Evolutionary conservation across 108 stramenopile genomes (phyloP), one percentile per base, ranked within the genome.

Genomic region (Tribonema minus): DNA sequence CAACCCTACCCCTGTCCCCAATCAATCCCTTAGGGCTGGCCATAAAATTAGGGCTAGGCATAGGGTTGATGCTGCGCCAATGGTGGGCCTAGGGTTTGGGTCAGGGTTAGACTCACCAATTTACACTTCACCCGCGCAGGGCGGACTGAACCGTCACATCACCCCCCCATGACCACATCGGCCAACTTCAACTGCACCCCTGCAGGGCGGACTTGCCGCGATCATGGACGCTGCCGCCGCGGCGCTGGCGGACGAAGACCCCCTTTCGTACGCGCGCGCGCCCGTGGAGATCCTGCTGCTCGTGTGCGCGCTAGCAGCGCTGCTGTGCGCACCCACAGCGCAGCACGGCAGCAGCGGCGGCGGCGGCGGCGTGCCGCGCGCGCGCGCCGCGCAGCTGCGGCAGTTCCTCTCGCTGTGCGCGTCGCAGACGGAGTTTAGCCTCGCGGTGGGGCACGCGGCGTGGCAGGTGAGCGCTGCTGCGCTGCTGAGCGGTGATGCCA

Each of bases 271-370:
- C 35, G 32, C 75, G 30, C 9, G 75, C 15, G 66, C 64, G 2
- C 75, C 75, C 36, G 75, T 76, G 1, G 75, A 76, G 66, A 76
- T 76, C 26, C 32, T 67, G 3, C 66, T 76, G 25, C 64, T 76
- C 2, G 41, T 61, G 65, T 61, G 61, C 23, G 62, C 75, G 28
- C 26, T 76, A n/a, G 37, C 62, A 23, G 64, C 75, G 0, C 75
- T 62, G 75, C 65, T 76, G 27, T 64, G 40, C 33, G 41, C 35
- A 38, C 37, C n/a, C 66, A 39, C 20, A 30, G 37, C 72, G 20
- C 33, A 23, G 25, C n/a, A 5, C 26, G 7, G 9, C 27, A 15
- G 28, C 62, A 63, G 62, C 28, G 62, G 41, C 41, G 9, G 41
- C 38, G 15, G 67, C 41, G 27, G 2, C 6, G 15, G 28, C 35